Conservation (phyloP, 2,329 filamentous ascomycete species). For the Nakataea oryzae region DNA sequence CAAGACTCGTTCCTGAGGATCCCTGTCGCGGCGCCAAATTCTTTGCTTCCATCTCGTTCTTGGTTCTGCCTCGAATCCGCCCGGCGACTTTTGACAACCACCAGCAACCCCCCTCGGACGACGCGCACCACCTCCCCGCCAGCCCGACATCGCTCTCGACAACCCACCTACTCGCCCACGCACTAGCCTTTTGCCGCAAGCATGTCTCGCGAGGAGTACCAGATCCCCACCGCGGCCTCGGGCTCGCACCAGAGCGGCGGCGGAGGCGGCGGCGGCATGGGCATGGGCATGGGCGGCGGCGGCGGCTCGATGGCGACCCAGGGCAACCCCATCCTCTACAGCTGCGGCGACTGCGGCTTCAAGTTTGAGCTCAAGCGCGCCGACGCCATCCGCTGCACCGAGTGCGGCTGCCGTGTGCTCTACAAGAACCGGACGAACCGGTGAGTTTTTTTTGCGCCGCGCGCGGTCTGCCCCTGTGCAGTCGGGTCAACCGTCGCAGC, state of each 20-base stretch:
- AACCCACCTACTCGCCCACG: neutral
- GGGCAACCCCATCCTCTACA: conserved; percentile 50
- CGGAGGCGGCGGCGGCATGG: conserved; percentile 28
- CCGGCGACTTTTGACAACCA: neutral
- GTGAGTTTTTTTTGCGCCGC: conserved; percentile 40
- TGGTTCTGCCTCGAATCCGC: neutral
- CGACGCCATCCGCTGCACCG: conserved; percentile 77
- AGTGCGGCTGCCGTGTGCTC: conserved; percentile 88
- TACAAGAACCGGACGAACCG: conserved; percentile 98
- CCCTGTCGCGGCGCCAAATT: neutral
- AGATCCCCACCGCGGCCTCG: conserved; percentile 50
- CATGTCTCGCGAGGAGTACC: conserved; percentile 70
- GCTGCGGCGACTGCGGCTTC: conserved; percentile 77
- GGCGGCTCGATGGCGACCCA: conserved; percentile 29
- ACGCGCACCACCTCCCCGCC: neutral
- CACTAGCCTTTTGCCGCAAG: neutral
- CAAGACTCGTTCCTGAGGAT: neutral
- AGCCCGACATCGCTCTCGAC: neutral
- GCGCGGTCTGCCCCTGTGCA: neutral
- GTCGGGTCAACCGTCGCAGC: neutral
- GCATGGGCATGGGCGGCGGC: conserved; percentile 25
- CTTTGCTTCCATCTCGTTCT: neutral
- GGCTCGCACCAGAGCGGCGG: conserved; percentile 28
- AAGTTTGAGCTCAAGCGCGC: conserved; percentile 66
- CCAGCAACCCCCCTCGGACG: neutral